Evolutionary conservation across 495 filamentous ascomycete genomes (phyloP).

Genomic region (Xylaria scruposa): DNA sequence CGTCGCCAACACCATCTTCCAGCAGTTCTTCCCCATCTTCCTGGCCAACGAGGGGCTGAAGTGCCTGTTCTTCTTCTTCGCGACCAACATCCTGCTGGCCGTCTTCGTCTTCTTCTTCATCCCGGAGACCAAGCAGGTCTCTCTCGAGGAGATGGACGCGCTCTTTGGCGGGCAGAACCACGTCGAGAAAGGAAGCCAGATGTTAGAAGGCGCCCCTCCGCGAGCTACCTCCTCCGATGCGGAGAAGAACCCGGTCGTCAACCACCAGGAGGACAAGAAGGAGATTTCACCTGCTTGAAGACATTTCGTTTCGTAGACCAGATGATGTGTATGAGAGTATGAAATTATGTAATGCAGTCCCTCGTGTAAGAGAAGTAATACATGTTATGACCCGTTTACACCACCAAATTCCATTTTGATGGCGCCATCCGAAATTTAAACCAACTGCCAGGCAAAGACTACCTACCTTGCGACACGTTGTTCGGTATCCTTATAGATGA

Average conservation of each 20-base stretch:
- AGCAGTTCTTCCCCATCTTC: constrained; percentile 73
- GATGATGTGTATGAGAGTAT: not conserved
- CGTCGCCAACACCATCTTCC: constrained; percentile 68
- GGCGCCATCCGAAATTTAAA: not conserved
- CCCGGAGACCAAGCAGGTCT: constrained; percentile 69
- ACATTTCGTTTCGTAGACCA: not conserved
- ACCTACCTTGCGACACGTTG: not conserved
- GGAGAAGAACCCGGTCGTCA: constrained; percentile 21
- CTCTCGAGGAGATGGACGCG: constrained; percentile 69
- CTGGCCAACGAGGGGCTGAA: constrained; percentile 61
- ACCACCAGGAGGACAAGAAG: constrained; percentile 23
- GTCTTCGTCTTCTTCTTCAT: constrained; percentile 69
- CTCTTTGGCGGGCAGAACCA: constrained; percentile 67
- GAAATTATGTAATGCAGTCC: not conserved
- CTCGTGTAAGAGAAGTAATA: constrained; percentile 1
- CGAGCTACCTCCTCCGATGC: not conserved
- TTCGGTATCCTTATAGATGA: not conserved
- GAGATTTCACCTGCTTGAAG: constrained; percentile 21
- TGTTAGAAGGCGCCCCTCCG: constrained; percentile 27
- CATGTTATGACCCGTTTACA: not conserved
- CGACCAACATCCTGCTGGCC: constrained; percentile 60
- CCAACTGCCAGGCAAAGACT: too few species aligned
- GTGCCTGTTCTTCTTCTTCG: constrained; percentile 54
- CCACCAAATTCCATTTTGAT: not conserved
- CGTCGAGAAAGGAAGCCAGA: constrained; percentile 56